These are phyloP conservation scores for Avena atlantica DNA, from an alignment of 176 grass and related monocot genomes.

Conservation along the genomic window DNA sequence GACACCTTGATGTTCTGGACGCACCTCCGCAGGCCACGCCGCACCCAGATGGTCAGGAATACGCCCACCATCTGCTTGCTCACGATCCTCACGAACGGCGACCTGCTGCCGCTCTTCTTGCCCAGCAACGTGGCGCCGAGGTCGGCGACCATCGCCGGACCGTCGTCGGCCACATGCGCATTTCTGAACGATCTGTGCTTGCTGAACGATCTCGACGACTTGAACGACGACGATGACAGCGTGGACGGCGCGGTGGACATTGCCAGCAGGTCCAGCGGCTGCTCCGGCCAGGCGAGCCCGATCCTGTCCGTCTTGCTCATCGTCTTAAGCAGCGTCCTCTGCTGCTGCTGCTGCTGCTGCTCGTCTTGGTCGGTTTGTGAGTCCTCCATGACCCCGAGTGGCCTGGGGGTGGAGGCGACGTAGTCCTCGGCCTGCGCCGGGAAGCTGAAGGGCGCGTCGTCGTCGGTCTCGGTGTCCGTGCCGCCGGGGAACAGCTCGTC, in stretches of 20 bases:
- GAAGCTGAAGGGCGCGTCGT: conserved; percentile 57
- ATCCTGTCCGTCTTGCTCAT: conserved; percentile 76
- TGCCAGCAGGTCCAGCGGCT: conserved; percentile 72
- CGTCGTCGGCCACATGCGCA: conserved; percentile 29
- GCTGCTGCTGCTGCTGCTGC: conserved; percentile 21
- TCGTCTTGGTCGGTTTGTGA: conserved; percentile 31
- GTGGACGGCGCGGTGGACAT: conserved; percentile 5
- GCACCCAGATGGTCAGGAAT: conserved; percentile 85
- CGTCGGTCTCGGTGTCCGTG: conserved; percentile 53
- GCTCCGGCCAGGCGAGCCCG: conserved; percentile 83
- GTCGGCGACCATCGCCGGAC: conserved; percentile 46
- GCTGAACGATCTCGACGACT: conserved; percentile 49
- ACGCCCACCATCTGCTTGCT: conserved; percentile 98
- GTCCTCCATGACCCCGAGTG: conserved; percentile 2
- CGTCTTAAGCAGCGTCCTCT: conserved; percentile 62
- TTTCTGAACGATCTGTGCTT: conserved; percentile 44
- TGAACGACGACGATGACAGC: conserved; percentile 51
- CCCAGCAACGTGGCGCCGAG: background rate
- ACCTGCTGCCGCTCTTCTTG: conserved; percentile 51
- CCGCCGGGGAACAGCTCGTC: conserved; percentile 54
- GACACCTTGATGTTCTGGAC: conserved; percentile 91
- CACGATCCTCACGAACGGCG: conserved; percentile 77
- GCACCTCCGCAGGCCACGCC: conserved; percentile 64
- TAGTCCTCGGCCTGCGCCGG: background rate
- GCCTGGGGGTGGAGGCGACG: conserved; percentile 40